phyloP scores from a whole-genome alignment of 2,329 filamentous ascomycete genomes.

The Ciborinia camelliae region DNA sequence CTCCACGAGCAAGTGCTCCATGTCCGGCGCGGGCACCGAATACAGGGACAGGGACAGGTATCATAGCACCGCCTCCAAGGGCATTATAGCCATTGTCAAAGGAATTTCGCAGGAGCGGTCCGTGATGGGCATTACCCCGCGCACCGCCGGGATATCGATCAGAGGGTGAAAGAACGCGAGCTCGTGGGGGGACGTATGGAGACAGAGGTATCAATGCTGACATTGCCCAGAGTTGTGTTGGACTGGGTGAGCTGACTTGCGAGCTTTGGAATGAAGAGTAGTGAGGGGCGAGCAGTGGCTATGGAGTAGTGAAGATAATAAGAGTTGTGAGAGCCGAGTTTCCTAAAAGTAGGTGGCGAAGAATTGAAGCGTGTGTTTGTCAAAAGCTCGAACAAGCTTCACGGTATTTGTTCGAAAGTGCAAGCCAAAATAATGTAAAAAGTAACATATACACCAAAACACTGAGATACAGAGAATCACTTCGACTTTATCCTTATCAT shows the following conservation, averaged over 20 bases:
- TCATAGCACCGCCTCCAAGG: background rate
- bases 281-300: background rate
- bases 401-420: background rate
- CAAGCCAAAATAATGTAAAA: slow-evolving; percentile 1
- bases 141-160: slow-evolving; percentile 13
- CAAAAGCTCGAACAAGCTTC: background rate
- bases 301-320: background rate
- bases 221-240: slow-evolving; percentile 10
- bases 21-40: slow-evolving; percentile 3
- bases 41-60: background rate
- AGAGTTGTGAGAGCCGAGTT: background rate
- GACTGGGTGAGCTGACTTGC: background rate
- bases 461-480: slow-evolving; percentile 1
- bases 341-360: background rate
- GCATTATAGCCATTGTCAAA: slow-evolving; percentile 13
- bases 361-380: background rate
- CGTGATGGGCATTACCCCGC: slow-evolving; percentile 1
- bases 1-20: slow-evolving; percentile 3
- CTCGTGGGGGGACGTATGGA: slow-evolving; percentile 15
- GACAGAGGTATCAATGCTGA: slow-evolving; percentile 17
- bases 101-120: slow-evolving; percentile 11
- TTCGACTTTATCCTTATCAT: slow-evolving; percentile 14
- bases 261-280: background rate
- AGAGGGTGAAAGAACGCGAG: slow-evolving; percentile 12
- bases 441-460: slow-evolving; percentile 14